These are phyloP conservation scores for Fomitiporia mediterranea DNA, from an alignment of 1,284 basidiomycete species.

Conservation along the genomic window DNA sequence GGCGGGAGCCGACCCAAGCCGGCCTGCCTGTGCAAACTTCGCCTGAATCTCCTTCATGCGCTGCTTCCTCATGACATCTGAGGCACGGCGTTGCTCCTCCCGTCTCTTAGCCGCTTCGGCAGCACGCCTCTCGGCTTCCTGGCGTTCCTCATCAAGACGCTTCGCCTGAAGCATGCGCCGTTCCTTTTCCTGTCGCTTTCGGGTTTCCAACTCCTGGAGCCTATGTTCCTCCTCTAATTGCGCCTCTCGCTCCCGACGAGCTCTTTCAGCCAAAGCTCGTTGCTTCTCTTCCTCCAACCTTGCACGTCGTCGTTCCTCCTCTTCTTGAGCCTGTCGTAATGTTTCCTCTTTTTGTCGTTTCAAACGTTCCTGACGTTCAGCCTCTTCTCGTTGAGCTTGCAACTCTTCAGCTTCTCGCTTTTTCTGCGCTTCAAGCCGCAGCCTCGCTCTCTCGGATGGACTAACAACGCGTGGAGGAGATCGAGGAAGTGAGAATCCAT, in stretches of 20 bases:
- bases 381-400: slow-evolving; percentile 46
- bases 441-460: slow-evolving; percentile 42
- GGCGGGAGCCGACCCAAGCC: slow-evolving; percentile 26
- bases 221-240: slow-evolving; percentile 48
- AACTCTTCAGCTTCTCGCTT: slow-evolving; percentile 46
- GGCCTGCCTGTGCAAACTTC: slow-evolving; percentile 34
- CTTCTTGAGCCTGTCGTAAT: slow-evolving; percentile 42
- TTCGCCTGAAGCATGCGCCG: slow-evolving; percentile 49
- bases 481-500: not conserved
- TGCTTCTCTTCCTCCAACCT: slow-evolving; percentile 48
- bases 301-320: slow-evolving; percentile 42
- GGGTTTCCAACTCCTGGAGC: slow-evolving; percentile 42
- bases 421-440: slow-evolving; percentile 36
- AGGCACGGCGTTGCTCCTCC: slow-evolving; percentile 39
- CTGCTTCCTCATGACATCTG: slow-evolving; percentile 38
- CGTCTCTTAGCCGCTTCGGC: slow-evolving; percentile 43
- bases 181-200: slow-evolving; percentile 45
- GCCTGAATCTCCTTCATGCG: slow-evolving; percentile 42
- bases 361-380: slow-evolving; percentile 41
- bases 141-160: slow-evolving; percentile 51
- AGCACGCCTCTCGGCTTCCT: slow-evolving; percentile 43
- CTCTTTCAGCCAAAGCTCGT: slow-evolving; percentile 42
- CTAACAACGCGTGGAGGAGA: slow-evolving; percentile 23
- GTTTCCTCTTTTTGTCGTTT: slow-evolving; percentile 45
- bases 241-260: slow-evolving; percentile 42